These are phyloP conservation scores for Avena insularis DNA, from an alignment of 176 grass and related monocot species.

Conservation along the genomic window DNA sequence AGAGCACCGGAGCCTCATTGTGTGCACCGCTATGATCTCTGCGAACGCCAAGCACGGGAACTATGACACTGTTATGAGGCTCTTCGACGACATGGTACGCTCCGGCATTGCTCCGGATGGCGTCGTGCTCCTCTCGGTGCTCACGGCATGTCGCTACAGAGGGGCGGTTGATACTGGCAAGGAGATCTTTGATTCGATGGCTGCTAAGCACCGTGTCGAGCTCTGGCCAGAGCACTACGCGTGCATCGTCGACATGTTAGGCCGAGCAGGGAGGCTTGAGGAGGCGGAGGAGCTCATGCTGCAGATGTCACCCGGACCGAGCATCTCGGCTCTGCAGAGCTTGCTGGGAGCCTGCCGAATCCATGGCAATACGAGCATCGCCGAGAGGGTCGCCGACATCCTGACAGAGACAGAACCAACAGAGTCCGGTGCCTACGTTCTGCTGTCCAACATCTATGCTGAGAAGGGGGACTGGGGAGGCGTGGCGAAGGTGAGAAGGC, in stretches of 20 bases:
- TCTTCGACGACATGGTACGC: conserved; percentile 66
- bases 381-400: conserved; percentile 53
- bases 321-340: conserved; percentile 78
- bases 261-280: conserved; percentile 63
- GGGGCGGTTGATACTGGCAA: conserved; percentile 54
- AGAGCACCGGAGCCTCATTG: conserved; percentile 44
- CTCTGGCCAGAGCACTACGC: conserved; percentile 86
- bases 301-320: conserved; percentile 53
- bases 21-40: conserved; percentile 81
- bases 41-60: conserved; percentile 74
- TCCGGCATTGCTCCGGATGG: conserved; percentile 59
- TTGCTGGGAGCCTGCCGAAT: conserved; percentile 72
- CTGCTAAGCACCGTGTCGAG: conserved; percentile 44
- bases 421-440: conserved; percentile 76
- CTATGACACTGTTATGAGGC: conserved; percentile 55
- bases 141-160: conserved; percentile 73
- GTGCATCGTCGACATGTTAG: conserved; percentile 85
- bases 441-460: conserved; percentile 86
- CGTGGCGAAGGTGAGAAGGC: conserved; percentile 69
- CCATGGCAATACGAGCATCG: conserved; percentile 65
- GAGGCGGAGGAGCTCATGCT: conserved; percentile 74
- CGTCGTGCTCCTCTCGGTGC: conserved; percentile 71
- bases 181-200: conserved; percentile 67
- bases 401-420: conserved; percentile 53
- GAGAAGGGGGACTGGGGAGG: conserved; percentile 71